These are phyloP conservation scores for Exidia glandulosa DNA, from an alignment of 768 basidiomycete species.

Conservation along the genomic window DNA sequence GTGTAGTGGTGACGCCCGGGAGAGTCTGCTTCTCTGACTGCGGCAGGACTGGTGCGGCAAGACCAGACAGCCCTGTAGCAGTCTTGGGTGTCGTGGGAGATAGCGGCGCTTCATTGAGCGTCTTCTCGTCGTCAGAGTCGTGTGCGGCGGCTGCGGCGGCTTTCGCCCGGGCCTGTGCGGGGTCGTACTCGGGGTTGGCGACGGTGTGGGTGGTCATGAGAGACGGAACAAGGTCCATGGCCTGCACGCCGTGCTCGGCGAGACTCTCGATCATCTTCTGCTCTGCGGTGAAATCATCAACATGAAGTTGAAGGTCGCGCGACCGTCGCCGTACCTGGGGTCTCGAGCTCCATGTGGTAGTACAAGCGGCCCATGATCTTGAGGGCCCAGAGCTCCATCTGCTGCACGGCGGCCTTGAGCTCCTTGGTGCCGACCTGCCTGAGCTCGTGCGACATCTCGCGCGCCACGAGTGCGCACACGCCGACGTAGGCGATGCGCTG, in stretches of 20 bases:
- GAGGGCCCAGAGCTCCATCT: conserved; percentile 81
- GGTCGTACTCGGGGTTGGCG: conserved; percentile 96
- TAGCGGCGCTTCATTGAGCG: conserved; percentile 11
- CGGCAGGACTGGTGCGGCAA: conserved; percentile 46
- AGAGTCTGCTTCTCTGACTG: conserved; percentile 30
- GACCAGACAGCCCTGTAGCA: conserved; percentile 9
- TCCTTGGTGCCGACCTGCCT: conserved; percentile 41
- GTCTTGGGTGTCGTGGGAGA: conserved; percentile 13
- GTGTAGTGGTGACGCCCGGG: conserved; percentile 67
- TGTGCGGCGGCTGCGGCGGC: neutral
- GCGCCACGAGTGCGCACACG: conserved; percentile 71
- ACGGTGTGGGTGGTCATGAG: conserved; percentile 97
- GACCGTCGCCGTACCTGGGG: conserved; percentile 53
- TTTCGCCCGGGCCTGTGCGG: conserved; percentile 42
- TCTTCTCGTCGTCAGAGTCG: conserved; percentile 1
- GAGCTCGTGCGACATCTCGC: conserved; percentile 66
- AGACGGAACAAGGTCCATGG: conserved; percentile 83
- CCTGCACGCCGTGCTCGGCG: conserved; percentile 78
- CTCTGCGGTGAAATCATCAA: conserved; percentile 40
- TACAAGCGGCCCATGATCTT: conserved; percentile 98
- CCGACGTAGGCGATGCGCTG: conserved; percentile 98
- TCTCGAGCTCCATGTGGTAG: conserved; percentile 97
- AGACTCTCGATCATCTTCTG: conserved; percentile 99
- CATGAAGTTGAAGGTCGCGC: neutral
- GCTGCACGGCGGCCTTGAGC: conserved; percentile 60